Percentiles rank a stretch among this genome's conserved stretches.
phyloP scores from a whole-genome alignment of 768 basidiomycete genomes.

The Steccherinum ochraceum region DNA sequence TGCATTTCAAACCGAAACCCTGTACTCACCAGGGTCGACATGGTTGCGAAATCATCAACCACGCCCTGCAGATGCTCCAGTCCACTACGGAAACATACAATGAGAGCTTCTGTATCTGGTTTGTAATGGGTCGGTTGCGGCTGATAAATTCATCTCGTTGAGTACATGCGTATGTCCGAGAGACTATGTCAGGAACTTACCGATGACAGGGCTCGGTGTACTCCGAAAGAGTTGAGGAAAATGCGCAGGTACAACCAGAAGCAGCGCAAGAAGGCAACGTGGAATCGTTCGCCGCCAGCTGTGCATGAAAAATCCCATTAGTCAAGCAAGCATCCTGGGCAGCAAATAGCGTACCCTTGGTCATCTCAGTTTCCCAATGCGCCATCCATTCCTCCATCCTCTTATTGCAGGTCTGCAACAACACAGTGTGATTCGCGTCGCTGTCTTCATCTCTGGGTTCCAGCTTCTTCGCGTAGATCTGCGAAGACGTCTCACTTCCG shows the following conservation, averaged over 20 bases:
- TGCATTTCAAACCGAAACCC: not conserved
- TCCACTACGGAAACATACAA: slow-evolving; percentile 69
- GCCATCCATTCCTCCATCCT: slow-evolving; percentile 70
- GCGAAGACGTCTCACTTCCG: slow-evolving; percentile 55
- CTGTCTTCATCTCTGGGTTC: slow-evolving; percentile 33
- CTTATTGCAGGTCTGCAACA: slow-evolving; percentile 64
- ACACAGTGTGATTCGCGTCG: slow-evolving; percentile 69
- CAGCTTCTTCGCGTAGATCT: slow-evolving; percentile 41
- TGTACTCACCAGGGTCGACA: slow-evolving; percentile 52
- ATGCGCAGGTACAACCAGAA: slow-evolving; percentile 75
- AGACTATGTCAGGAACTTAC: no score
- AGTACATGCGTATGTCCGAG: no score
- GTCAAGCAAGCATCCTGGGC: no score
- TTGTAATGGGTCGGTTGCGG: no score
- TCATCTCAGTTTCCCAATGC: slow-evolving; percentile 70
- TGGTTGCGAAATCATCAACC: slow-evolving; percentile 63
- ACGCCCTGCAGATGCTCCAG: slow-evolving; percentile 65
- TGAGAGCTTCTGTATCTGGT: slow-evolving; percentile 49
- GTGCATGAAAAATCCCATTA: no score
- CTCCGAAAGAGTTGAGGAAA: slow-evolving; percentile 81
- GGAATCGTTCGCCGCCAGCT: slow-evolving; percentile 74
- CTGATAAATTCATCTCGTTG: no score
- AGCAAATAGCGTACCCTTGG: slow-evolving; percentile 29
- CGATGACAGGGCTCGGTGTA: slow-evolving; percentile 56
- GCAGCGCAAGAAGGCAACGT: slow-evolving; percentile 66